phyloP scores from a whole-genome alignment of 1,284 basidiomycete species.

The Phenoliferia sp. region DNA sequence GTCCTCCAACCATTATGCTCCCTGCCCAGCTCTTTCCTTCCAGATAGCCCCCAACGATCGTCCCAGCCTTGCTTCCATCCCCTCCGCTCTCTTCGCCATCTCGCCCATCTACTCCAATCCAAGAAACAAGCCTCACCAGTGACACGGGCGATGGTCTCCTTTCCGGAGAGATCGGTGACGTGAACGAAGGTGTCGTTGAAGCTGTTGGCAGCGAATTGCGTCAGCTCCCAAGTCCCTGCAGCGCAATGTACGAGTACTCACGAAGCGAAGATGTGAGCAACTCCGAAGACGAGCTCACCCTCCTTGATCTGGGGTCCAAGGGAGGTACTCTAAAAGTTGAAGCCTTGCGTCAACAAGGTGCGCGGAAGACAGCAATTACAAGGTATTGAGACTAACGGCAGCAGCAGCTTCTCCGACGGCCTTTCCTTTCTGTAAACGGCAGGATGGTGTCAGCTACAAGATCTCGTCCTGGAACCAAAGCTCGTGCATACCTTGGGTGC shows the following conservation, averaged over 20 bases:
- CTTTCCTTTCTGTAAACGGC: not conserved
- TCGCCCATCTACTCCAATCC: not conserved
- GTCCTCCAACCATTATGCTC: not conserved
- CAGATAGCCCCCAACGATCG: no score
- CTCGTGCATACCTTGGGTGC: not conserved
- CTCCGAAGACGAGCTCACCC: conserved; percentile 75
- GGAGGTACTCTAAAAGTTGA: conserved; percentile 54
- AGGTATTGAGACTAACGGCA: not conserved
- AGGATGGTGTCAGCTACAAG: not conserved
- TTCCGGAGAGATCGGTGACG: conserved; percentile 96
- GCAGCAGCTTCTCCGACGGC: not conserved
- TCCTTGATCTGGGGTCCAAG: conserved; percentile 92
- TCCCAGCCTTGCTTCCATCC: not conserved
- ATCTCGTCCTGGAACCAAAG: not conserved
- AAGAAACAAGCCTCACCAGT: conserved; percentile 60
- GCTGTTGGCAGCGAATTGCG: not conserved
- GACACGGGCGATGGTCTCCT: conserved; percentile 97
- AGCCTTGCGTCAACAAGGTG: no score
- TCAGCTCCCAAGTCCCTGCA: not conserved
- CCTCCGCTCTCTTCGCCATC: not conserved
- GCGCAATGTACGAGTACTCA: conserved; percentile 33
- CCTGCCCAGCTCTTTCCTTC: no score
- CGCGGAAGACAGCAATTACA: not conserved
- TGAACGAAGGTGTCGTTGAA: conserved; percentile 99
- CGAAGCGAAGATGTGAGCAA: conserved; percentile 93